Conservation (phyloP, 1,284 basidiomycete genomes). For the Prillingera fragicola region DNA sequence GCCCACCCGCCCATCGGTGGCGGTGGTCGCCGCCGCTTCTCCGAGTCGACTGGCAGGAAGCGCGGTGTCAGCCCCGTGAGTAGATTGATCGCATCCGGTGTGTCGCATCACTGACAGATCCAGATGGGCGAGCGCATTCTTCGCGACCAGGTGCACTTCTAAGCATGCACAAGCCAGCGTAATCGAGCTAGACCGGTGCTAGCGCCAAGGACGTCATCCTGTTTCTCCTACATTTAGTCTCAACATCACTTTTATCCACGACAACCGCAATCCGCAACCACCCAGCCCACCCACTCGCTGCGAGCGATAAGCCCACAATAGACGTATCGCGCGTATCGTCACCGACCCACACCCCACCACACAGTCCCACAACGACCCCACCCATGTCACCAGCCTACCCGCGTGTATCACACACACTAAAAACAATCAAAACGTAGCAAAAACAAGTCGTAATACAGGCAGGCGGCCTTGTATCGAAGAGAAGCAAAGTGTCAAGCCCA, state of each 20-base stretch:
- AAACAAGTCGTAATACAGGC: too few relatives aligned
- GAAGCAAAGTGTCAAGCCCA: too few relatives aligned
- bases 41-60: constrained; percentile 32
- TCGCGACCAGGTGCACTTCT: constrained; percentile 43
- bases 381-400: not conserved
- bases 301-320: too few relatives aligned
- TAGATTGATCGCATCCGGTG: not conserved
- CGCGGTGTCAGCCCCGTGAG: constrained; percentile 44
- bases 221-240: too few relatives aligned
- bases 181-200: too few relatives aligned
- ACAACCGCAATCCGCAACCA: too few relatives aligned
- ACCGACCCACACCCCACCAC: not conserved
- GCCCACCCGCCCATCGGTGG: not conserved
- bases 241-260: too few relatives aligned
- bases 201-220: too few relatives aligned
- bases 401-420: not conserved
- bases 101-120: constrained; percentile 6
- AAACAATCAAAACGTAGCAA: not conserved
- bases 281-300: too few relatives aligned
- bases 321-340: too few relatives aligned
- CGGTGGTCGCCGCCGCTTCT: constrained; percentile 21
- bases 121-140: constrained; percentile 45
- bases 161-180: too few relatives aligned
- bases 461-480: too few relatives aligned
- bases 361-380: not conserved